Evolutionary conservation across 2,329 filamentous ascomycete genomes (phyloP), one percentile per base, ranked within the genome.

Genomic region (Fonsecaea monophora): DNA sequence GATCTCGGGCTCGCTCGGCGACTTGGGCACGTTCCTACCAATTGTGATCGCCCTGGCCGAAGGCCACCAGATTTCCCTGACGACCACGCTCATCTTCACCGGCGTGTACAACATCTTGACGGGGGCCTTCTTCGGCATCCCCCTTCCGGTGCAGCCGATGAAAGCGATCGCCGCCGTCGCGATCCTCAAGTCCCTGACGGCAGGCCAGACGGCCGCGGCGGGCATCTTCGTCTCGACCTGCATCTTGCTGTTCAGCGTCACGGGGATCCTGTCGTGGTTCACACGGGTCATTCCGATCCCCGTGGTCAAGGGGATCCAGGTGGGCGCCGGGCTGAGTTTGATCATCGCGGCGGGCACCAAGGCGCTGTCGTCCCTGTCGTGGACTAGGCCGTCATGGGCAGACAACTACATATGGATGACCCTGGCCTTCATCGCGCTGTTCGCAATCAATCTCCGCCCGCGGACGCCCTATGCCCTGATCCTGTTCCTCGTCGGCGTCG

Each of bases 271-370:
- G 37, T 84, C 84, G 65, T 90, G 88, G 84, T 88, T 92, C 60
- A 89, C 91, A 8, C 80, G 83, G n/a, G 83, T 89, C 13, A 90
- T 96, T 8, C 94, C 94, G 0, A 87, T 94, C 13, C 92, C 94
- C 0, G 90, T 98, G 0, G 89, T 98, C 61, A 97, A 96, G 76
- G 94, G 94, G 35, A 97, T 98, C 71, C 95, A 98, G 79, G 87
- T 97, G 56, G 94, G 94, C 42, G 94, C 94, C 4, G 94, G 94
- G 1, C 82, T 98, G 56, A 92, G 90, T 15, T 85, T 98, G 15
- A 86, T 93, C 62, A 85, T 96, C 65, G 90, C 91, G 12, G 92
- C 92, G 7, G 92, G 92, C 2, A 82, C 84, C 0, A 85, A 82
- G 55, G 84, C 96, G 65, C 83, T 95, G 12, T 82, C 84, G 18